Conservation (phyloP, 1,139 yeast genomes). For the Suzukiozyma palmioleophila region DNA sequence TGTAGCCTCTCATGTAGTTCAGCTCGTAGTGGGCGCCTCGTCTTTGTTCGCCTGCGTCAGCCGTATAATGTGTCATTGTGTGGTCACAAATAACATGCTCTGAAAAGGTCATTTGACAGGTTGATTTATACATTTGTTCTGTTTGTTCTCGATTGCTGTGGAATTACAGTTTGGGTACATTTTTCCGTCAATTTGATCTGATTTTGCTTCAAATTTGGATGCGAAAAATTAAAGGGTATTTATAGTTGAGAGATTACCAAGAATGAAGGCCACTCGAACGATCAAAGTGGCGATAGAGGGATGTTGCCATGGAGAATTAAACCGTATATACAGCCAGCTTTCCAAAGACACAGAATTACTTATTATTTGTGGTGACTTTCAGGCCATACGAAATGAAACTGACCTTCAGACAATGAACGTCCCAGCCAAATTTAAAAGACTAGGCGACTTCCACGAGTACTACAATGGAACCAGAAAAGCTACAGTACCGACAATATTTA, state of each 20-base stretch:
- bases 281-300: constrained; percentile 71
- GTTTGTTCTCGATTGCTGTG: too few relatives aligned
- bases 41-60: too few relatives aligned
- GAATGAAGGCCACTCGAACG: neutral
- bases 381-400: constrained; percentile 58
- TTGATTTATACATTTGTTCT: too few relatives aligned
- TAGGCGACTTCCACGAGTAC: constrained; percentile 80
- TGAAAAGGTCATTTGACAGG: too few relatives aligned
- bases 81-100: too few relatives aligned
- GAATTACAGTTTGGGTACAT: too few relatives aligned
- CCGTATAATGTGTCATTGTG: too few relatives aligned
- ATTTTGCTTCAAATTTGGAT: too few relatives aligned
- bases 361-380: constrained; percentile 83
- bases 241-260: too few relatives aligned
- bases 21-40: too few relatives aligned
- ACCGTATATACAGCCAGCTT: constrained; percentile 47
- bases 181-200: too few relatives aligned
- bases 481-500: constrained; percentile 72
- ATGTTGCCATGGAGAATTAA: constrained; percentile 86
- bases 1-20: neutral
- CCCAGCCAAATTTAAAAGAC: constrained; percentile 47
- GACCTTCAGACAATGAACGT: constrained; percentile 69
- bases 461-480: constrained; percentile 60
- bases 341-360: constrained; percentile 52
- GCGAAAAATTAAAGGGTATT: too few relatives aligned